Conservation (phyloP, 495 filamentous ascomycete genomes). For the Parathielavia hyrcaniae region DNA sequence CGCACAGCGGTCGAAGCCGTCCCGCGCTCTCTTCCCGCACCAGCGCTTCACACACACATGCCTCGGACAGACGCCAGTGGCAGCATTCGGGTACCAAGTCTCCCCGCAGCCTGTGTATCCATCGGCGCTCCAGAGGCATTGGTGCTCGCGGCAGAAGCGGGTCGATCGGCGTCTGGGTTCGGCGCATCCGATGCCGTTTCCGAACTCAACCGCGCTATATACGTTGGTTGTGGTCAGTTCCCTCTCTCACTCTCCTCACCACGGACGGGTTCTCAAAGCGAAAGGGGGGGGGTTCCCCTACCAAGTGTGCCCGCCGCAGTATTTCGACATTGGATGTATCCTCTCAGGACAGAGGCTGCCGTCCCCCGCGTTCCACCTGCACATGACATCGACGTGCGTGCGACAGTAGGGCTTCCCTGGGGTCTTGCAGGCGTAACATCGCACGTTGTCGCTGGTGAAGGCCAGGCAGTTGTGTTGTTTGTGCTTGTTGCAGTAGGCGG, state of each 20-base stretch:
- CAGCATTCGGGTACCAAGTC: background rate
- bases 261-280: background rate
- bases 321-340: background rate
- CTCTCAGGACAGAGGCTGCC: background rate
- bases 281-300: background rate
- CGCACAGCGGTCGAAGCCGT: background rate
- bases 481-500: background rate
- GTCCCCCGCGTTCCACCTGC: background rate
- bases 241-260: background rate
- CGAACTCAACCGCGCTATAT: background rate
- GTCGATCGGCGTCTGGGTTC: background rate
- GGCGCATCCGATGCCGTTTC: background rate
- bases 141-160: background rate
- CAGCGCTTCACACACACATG: background rate
- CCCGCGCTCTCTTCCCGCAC: background rate
- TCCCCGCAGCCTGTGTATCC: background rate
- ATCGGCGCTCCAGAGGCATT: background rate
- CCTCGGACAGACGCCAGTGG: background rate
- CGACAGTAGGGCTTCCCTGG: background rate
- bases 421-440: background rate
- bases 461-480: background rate
- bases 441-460: background rate
- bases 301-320: conserved; percentile 7
- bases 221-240: background rate
- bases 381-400: background rate